Percentiles rank a stretch among this genome's conserved stretches.
phyloP scores from a whole-genome alignment of 805 yeast species.

The Wickerhamiella spandovensis region DNA sequence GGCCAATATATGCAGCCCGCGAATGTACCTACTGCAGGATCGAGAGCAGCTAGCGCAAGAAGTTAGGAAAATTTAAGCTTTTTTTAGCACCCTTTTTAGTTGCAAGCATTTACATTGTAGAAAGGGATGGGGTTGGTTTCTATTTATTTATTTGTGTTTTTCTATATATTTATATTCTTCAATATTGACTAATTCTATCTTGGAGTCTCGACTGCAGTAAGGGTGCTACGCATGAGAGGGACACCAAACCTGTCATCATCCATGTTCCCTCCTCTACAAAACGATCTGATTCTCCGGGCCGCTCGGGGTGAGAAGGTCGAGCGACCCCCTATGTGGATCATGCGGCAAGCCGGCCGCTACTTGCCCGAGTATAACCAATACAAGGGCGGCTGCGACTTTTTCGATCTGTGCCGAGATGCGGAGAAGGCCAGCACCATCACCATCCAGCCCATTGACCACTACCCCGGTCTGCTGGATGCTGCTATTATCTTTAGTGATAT shows the following conservation, averaged over 20 bases:
- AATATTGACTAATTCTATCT: too few relatives aligned
- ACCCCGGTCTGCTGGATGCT: slow-evolving; percentile 81
- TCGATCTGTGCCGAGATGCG: slow-evolving; percentile 89
- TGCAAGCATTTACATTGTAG: too few relatives aligned
- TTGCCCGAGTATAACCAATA: slow-evolving; percentile 81
- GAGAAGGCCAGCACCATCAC: slow-evolving; percentile 90
- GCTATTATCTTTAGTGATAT: slow-evolving; percentile 95
- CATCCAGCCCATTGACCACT: slow-evolving; percentile 87
- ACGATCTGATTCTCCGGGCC: slow-evolving; percentile 83
- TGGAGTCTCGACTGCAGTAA: too few relatives aligned
- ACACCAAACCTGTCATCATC: background rate
- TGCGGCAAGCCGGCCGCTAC: slow-evolving; percentile 21
- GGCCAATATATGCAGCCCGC: background rate
- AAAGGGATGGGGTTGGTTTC: too few relatives aligned
- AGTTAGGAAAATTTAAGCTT: too few relatives aligned
- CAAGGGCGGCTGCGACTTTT: slow-evolving; percentile 76
- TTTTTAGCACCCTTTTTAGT: too few relatives aligned
- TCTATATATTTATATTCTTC: too few relatives aligned
- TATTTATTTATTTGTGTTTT: too few relatives aligned
- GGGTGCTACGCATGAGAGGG: background rate
- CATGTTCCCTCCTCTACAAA: slow-evolving; percentile 66
- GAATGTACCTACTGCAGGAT: background rate
- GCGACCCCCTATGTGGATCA: slow-evolving; percentile 73
- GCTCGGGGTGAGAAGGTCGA: slow-evolving; percentile 84
- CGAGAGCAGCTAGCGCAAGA: too few relatives aligned